Base-by-base conservation (phyloP, 148 eudicot species). In the Vaccinium macrocarpon region DNA sequence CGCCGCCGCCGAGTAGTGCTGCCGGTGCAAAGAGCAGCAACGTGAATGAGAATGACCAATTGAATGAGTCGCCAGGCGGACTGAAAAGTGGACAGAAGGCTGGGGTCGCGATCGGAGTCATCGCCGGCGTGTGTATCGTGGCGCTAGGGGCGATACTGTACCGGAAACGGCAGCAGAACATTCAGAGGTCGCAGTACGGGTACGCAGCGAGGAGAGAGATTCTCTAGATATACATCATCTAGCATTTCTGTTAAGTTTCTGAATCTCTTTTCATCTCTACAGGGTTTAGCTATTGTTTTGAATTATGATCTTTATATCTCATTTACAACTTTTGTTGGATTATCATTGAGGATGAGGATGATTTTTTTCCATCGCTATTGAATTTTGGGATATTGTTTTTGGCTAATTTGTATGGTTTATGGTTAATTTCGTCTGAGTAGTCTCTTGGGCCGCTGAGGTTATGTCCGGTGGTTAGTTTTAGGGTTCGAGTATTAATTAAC, bases 111-210 rank as follows among this genome's bases (percentile, higher is more conserved):
- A 0, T 90, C 3, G 92, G 89, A 81, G 92, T 90, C 0, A 18
- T 90, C 18, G 82, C 85, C 4, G 88, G 66, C 5, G 90, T 57
- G 6, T 86, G 85, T 15, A 61, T 87, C 2, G 86, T 90, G 0
- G 89, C 74, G 0, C 6, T 86, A 9, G 92, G 81, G 8, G 91
- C 83, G 1, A 32, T 84, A 62, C 51, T 91, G 51, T 90, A 87
- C 78, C 86, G 82, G 90, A 91, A 91, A 80, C 86, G 92, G 32
- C 86, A 78, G 86, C 87, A 86, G 72, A 91, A 91, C 66, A 83
- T 91, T 5, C 88, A 70, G 64, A 83, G 93, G 64, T 78, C 92
- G 29, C 85, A 86, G 89, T 90, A 59, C 82, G 90, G 91, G 56
- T 83, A 87, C 90, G 84, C 76, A 19, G 86, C 90, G 14, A 86